These are phyloP conservation scores for Antrodiella citrinella DNA, from an alignment of 768 basidiomycete genomes.

Conservation along the genomic window DNA sequence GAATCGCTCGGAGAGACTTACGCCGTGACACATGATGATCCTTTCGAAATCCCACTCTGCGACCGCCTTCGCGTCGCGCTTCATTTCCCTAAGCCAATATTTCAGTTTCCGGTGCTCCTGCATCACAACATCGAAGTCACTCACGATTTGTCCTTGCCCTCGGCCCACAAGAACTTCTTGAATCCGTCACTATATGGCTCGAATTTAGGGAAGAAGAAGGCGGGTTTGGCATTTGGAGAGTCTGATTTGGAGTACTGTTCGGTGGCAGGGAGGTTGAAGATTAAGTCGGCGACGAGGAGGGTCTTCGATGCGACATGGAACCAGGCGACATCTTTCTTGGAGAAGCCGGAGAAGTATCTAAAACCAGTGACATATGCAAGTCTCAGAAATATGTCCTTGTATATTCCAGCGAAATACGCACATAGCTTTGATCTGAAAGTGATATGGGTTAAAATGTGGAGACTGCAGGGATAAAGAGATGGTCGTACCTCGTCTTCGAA, in stretches of 20 bases:
- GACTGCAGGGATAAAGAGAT: not conserved
- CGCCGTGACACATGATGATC: conserved; percentile 61
- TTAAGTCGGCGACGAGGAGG: conserved; percentile 66
- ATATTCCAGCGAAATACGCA: not conserved
- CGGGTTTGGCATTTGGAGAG: conserved; percentile 1
- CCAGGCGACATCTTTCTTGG: conserved; percentile 72
- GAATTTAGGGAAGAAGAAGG: conserved; percentile 6
- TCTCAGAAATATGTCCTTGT: no score
- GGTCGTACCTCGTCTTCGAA: conserved; percentile 57
- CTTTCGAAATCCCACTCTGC: conserved; percentile 59
- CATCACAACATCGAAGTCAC: not conserved
- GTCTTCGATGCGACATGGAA: conserved; percentile 60
- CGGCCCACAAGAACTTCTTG: conserved; percentile 13
- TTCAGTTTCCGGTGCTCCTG: no score
- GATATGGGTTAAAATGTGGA: not conserved
- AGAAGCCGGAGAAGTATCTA: conserved; percentile 56
- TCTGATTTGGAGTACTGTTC: conserved; percentile 39
- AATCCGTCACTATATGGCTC: conserved; percentile 6
- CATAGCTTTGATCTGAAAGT: not conserved
- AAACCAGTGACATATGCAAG: not conserved
- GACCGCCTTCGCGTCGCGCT: conserved; percentile 49
- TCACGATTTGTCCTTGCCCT: conserved; percentile 12
- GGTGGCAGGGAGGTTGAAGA: conserved; percentile 67
- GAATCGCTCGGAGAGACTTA: conserved; percentile 12
- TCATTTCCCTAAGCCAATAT: conserved; percentile 48